phyloP scores from a whole-genome alignment of 352 stramenopile species.

The Peronospora belbahrii region DNA sequence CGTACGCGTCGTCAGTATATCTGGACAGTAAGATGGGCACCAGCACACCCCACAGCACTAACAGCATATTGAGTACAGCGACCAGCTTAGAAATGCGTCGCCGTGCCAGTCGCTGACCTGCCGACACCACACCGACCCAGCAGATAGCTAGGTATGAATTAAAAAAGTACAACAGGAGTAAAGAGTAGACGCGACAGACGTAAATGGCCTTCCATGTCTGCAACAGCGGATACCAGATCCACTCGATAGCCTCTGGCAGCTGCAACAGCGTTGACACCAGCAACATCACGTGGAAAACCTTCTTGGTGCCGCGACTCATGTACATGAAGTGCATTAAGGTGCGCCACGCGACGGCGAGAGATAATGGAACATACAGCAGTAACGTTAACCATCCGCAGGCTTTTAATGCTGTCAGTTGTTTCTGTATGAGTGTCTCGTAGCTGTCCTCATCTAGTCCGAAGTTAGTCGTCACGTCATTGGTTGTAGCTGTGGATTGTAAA shows the following conservation, averaged over 20 bases:
- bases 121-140: slow-evolving; percentile 76
- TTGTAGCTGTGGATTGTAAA: neutral
- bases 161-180: slow-evolving; percentile 68
- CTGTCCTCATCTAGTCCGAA: slow-evolving; percentile 5
- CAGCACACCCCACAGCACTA: slow-evolving; percentile 52
- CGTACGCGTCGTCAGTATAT: slow-evolving; percentile 46
- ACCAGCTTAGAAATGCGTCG: slow-evolving; percentile 49
- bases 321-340: slow-evolving; percentile 49
- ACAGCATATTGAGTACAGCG: slow-evolving; percentile 40
- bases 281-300: slow-evolving; percentile 66
- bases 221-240: slow-evolving; percentile 48
- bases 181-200: slow-evolving; percentile 50
- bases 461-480: slow-evolving; percentile 1
- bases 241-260: slow-evolving; percentile 52
- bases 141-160: slow-evolving; percentile 77
- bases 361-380: slow-evolving; percentile 53
- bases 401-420: slow-evolving; percentile 38
- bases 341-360: slow-evolving; percentile 55
- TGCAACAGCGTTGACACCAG: slow-evolving; percentile 57
- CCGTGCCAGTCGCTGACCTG: slow-evolving; percentile 51
- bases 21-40: slow-evolving; percentile 43
- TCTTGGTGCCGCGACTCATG: slow-evolving; percentile 46
- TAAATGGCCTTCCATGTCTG: slow-evolving; percentile 63
- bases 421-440: slow-evolving; percentile 10
- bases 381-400: slow-evolving; percentile 56